Evolutionary conservation across 2,329 filamentous ascomycete species (phyloP), one percentile per base, ranked within the genome.

Genomic region (Epichloe scottii): DNA sequence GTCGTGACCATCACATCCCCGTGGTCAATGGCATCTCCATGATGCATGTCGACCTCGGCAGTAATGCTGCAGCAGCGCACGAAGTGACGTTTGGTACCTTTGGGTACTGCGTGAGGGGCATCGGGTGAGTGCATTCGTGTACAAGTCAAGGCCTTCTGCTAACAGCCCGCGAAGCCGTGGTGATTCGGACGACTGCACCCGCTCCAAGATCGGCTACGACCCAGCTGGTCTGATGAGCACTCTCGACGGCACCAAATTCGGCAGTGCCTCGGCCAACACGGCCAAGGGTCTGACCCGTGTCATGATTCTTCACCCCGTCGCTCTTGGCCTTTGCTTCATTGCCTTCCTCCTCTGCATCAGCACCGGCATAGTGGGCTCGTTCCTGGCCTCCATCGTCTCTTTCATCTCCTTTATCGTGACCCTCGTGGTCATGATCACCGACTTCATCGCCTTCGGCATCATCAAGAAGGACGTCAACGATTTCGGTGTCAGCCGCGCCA

Each of bases 251-350:
- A 66, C 64, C 45, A 51, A 64, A 38, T 74, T 76, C 62, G 70
- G 69, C 54, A 57, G 63, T 46, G 67, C 70, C 52, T 66, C 71
- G 19, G 64, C 66, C 52, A 63, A 68, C 54, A 73, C 75, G 37
- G 64, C 72, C 52, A 71, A 71, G 55, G 67, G 64, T 30, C 69
- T 83, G 40, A 82, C 79, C 41, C 68, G 70, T 55, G 75, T 77
- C 55, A 78, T 84, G 77, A 65, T 84, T 49, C 71, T 84, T 53
- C 80, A 84, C 67, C 78, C 81, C 30, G 67, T 84, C 58, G 77
- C 72, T n/a, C 71, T 72, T 53, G 78, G 68, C 51, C 62, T 82
- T 3, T 68, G 73, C 57, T 82, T 82, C 66, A 67, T 82, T 55
- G 76, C 78, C 53, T 81, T 81, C 65, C 59, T 80, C 45, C 66